Evolutionary conservation across 2,329 filamentous ascomycete species (phyloP).

Genomic region (Zalaria obscura): DNA sequence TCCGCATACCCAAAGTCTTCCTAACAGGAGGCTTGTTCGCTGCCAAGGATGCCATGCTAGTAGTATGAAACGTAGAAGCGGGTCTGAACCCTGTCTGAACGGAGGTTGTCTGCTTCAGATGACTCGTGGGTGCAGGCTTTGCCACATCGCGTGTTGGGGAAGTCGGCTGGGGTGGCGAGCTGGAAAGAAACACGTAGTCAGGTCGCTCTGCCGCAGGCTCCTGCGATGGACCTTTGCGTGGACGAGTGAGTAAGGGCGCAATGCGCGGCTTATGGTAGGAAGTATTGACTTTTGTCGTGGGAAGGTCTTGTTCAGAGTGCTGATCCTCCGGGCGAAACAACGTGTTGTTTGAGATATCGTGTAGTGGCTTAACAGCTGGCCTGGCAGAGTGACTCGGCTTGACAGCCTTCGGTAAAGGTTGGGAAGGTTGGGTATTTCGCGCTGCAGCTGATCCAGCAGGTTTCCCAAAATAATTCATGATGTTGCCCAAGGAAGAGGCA

Average conservation of each 20-base stretch:
- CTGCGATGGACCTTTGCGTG: conserved; percentile 10
- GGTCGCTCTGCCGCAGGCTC: conserved; percentile 16
- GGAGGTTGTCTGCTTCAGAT: conserved; percentile 1
- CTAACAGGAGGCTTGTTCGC: conserved; percentile 16
- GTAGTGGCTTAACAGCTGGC: conserved; percentile 8
- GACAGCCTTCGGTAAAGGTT: too few relatives aligned
- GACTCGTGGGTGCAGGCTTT: background rate
- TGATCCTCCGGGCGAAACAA: conserved; percentile 3
- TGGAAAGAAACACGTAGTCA: conserved; percentile 35
- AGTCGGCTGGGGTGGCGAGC: conserved; percentile 22
- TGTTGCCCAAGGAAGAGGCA: conserved; percentile 32
- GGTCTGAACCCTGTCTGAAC: conserved; percentile 15
- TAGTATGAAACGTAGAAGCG: conserved; percentile 29
- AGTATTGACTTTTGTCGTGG: conserved; percentile 1
- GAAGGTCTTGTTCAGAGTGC: conserved; percentile 2
- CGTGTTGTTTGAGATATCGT: conserved; percentile 19
- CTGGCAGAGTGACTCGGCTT: too few relatives aligned
- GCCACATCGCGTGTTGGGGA: conserved; percentile 9
- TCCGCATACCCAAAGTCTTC: conserved; percentile 35
- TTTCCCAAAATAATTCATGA: conserved; percentile 37
- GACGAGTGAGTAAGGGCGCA: conserved; percentile 19
- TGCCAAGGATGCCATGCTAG: conserved; percentile 22
- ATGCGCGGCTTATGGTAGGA: conserved; percentile 13
- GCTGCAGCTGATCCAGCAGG: too few relatives aligned
- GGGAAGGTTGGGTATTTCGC: too few relatives aligned